Base-by-base conservation (phyloP, 2,329 filamentous ascomycete species). In the Penicillium sp. region DNA sequence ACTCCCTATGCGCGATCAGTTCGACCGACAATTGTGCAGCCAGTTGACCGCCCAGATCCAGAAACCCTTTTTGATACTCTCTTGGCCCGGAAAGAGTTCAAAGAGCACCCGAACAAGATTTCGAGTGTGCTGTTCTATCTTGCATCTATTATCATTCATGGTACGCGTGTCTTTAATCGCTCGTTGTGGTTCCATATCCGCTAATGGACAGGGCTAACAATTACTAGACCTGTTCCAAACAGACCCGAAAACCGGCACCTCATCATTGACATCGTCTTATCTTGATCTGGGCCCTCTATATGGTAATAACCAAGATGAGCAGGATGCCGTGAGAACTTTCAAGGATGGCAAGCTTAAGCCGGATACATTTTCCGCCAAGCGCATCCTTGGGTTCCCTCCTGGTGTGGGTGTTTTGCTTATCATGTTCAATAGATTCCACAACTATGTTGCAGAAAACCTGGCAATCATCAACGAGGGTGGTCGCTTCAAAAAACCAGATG, bases 61-160 rank as follows among this genome's bases (percentile, higher is more conserved):
- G 85, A 84, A 19, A 76, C 87, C 14, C 76, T 91, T 3, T 91
- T 91, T 58, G 88, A 91, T 70, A 83, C 82, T 23, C 69, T 90
- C 26, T 83, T 91, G 80, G 85, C 84, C 16, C 82, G 88, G 26
- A 81, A 83, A 57, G 74, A 80, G n/a, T 84, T 85, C 59, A 81
- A 85, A 59, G 79, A 85, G 54, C 89, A 91, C 69, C 86, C 88
- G 0, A 88, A 88, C 50, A 83, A 85, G n/a, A 86, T 92, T 42
- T 92, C 88, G 0, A 88, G 86, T 64, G 85, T 91, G 75, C 77
- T 93, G 16, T 91, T 91, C 71, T 91, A 92, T 62, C 78, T 90
- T 44, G 90, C 89, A 0, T 85, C 88, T 7, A 88, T 93, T 66
- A 85, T 86, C 58, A 85, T 84, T 51, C 83, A 85, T 62, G 79